Evolutionary conservation across 495 filamentous ascomycete species (phyloP), one percentile per base, ranked within the genome.

Genomic region (Terfezia claveryi): DNA sequence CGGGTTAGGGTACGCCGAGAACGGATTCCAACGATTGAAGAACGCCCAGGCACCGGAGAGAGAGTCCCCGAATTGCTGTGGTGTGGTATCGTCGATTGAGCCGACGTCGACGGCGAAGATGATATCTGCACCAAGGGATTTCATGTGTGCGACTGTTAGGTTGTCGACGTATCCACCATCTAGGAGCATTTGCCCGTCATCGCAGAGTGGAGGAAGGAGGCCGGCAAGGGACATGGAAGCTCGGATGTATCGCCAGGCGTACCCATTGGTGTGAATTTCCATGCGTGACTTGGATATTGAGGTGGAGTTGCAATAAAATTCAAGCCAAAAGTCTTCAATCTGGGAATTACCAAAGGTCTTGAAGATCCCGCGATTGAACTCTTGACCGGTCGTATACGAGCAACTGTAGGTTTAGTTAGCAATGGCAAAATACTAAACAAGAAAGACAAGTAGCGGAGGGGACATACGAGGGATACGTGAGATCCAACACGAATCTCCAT

Each of bases 361-460:
- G 77, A 96, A 98, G 63, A 98, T 95, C 10, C 92, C 92, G 4
- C 91, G 85, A 65, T 98, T 98, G 76, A 98, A 98, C 62, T 96
- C 91, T 66, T 98, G 91, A 4, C 91, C 91, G 0, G 91, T 98
- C 8, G 91, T 98, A 68, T 98, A 98, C 12, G 88, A 94, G 20
- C 62, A 59, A 62, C 67, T 27, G 41, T 46, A 14, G 17, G 14
- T 1, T 46, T 46, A 9, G 8, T 20, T 23, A 54, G n/a, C 7
- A 44, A 57, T 50, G 55, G 52, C 23, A 38, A 10, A 16, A 38
- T 50, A n/a, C 9, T 10, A 27, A 5, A 36, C 20, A 27, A 6
- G 2, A 11, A 55, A 23, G 10, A 12, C 12, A 20, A 8, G 14
- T 11, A 38, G 14, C 23, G 20, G 14, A 50, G 20, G 20, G n/a